Evolutionary conservation across 176 grass and related monocot species (phyloP), one percentile per base, ranked within the genome.

Genomic region (Cocos nucifera): DNA sequence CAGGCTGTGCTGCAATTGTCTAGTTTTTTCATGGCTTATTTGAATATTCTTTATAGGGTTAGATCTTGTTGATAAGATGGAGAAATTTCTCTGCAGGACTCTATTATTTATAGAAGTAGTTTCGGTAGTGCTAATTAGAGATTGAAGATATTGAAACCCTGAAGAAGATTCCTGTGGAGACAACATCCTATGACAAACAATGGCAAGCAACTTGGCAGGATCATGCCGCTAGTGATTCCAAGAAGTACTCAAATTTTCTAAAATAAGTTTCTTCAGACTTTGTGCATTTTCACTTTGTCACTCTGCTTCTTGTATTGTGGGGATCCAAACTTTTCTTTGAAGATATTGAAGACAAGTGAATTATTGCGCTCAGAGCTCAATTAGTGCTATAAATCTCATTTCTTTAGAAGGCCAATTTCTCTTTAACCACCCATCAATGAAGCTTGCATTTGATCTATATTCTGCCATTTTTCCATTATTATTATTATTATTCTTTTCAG

Each of bases 11-110:
- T 25, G 87, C 93, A 66, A 97, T 97, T 84, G 52, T 91, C 57
- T 84, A 87, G n/a, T 91, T 97, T 77, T 21, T 97, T 97, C 84
- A 97, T 92, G 93, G 87, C 93, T 1, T 97, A 92, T 78, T 88
- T 97, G 22, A 81, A 92, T 0, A 97, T 59, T 83, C 81, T 56
- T 75, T 97, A 75, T 84, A 0, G 87, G 93, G 0, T 70, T 85
- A 62, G 93, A 84, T 27, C 78, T 97, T 1, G 87, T 97, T 5
- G 87, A 92, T 67, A 81, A 97, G 35, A 80, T 56, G 73, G 84
- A 81, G 22, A 96, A 97, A 49, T 88, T 97, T 53, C 91, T 97
- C 74, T 97, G 87, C 73, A 97, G 91, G 73, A 91, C 93, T 19
- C 70, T 97, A 49, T 63, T 97, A 18, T 83, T 97, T 57, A 66